A percentile compares a stretch with the other conserved stretches of the same genome.
Conservation (phyloP, 1,139 yeast genomes). For the Lodderomyces elongisporus region DNA sequence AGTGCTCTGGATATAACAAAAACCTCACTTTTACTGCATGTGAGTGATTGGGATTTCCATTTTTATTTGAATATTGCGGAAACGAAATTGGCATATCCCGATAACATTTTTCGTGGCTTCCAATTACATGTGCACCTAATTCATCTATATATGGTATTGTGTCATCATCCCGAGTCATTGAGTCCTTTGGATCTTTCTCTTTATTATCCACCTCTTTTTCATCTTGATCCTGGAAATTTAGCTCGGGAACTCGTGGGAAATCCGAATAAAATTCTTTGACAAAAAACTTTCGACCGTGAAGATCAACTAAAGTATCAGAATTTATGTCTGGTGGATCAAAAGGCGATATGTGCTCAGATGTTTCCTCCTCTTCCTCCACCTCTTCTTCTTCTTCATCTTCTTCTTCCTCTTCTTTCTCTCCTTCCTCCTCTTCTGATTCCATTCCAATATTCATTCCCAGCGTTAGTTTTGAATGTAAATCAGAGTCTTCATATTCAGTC, state of each 20-base stretch:
- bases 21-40: slow-evolving; percentile 35
- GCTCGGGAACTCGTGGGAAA: slow-evolving; percentile 19
- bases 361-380: slow-evolving; percentile 20
- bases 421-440: no score
- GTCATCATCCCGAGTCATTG: slow-evolving; percentile 15
- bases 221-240: slow-evolving; percentile 17
- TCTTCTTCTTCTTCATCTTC: slow-evolving; percentile 7
- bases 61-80: slow-evolving; percentile 29
- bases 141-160: slow-evolving; percentile 20
- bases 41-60: slow-evolving; percentile 21
- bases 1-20: slow-evolving; percentile 38
- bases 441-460: background rate
- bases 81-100: slow-evolving; percentile 33
- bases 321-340: slow-evolving; percentile 37
- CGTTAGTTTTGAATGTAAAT: background rate
- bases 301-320: slow-evolving; percentile 30
- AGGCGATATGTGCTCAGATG: slow-evolving; percentile 27
- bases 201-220: slow-evolving; percentile 9
- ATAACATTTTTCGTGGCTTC: slow-evolving; percentile 27
- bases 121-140: slow-evolving; percentile 29
- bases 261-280: slow-evolving; percentile 20
- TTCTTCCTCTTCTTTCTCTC: background rate
- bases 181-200: slow-evolving; percentile 6
- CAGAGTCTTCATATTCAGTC: background rate
- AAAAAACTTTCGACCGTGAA: slow-evolving; percentile 32